Evolutionary conservation across 805 yeast genomes (phyloP).

Genomic region (Zygosaccharomyces kombuchaensis): DNA sequence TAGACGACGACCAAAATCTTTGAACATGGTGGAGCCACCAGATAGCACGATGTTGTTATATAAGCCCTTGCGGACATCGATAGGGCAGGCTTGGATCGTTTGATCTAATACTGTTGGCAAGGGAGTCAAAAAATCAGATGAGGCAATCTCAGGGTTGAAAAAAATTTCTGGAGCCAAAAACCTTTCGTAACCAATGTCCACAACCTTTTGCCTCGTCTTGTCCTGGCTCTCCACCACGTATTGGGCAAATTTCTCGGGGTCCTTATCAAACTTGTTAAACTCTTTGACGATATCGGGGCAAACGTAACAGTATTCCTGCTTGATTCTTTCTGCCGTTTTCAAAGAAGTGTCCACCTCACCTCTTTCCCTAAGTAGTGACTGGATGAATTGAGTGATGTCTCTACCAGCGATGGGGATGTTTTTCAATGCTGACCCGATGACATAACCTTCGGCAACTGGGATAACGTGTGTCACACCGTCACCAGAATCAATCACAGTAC

Average conservation of each 20-base stretch:
- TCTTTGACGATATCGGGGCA: conserved; percentile 97
- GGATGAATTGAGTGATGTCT: conserved; percentile 92
- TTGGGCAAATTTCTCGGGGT: conserved; percentile 90
- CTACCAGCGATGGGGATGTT: conserved; percentile 98
- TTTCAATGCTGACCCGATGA: conserved; percentile 94
- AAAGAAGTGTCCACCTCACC: conserved; percentile 92
- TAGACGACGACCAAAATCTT: conserved; percentile 94
- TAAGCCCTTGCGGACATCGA: conserved; percentile 94
- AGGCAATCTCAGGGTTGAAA: conserved; percentile 95
- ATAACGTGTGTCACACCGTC: conserved; percentile 99
- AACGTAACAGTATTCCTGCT: conserved; percentile 95
- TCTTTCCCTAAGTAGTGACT: conserved; percentile 89
- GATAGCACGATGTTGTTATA: conserved; percentile 93
- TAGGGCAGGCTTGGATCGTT: conserved; percentile 92
- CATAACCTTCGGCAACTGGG: conserved; percentile 99
- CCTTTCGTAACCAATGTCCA: conserved; percentile 96
- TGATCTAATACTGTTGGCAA: conserved; percentile 93
- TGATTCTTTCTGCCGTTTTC: conserved; percentile 94
- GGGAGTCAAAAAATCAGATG: conserved; percentile 92
- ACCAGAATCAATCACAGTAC: conserved; percentile 97
- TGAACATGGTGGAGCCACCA: conserved; percentile 98
- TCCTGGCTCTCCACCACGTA: conserved; percentile 78
- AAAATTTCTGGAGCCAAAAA: conserved; percentile 99
- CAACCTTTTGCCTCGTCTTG: conserved; percentile 56
- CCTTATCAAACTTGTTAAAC: conserved; percentile 89